Evolutionary conservation across 2,329 filamentous ascomycete genomes (phyloP).

Genomic region (Trichoderma sp.): DNA sequence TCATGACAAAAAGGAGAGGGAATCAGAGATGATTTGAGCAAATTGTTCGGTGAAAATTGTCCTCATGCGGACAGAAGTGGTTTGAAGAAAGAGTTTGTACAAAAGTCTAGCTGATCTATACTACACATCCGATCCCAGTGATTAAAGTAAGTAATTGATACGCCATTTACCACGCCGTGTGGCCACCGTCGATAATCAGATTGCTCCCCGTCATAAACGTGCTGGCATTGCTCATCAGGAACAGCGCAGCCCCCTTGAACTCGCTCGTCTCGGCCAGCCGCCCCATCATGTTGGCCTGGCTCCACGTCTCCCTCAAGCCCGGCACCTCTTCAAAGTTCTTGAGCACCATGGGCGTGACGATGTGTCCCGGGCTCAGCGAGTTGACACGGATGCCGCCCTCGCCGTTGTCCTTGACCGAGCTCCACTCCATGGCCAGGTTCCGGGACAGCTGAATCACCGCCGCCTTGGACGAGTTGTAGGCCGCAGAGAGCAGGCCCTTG

Average conservation of each 20-base stretch:
- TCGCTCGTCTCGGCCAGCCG: slow-evolving; percentile 68
- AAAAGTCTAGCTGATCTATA: no score
- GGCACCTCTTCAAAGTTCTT: slow-evolving; percentile 73
- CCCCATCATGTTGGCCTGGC: slow-evolving; percentile 81
- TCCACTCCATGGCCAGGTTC: slow-evolving; percentile 72
- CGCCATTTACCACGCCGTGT: slow-evolving; percentile 40
- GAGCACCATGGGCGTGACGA: slow-evolving; percentile 55
- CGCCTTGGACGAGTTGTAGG: slow-evolving; percentile 77
- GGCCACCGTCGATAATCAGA: slow-evolving; percentile 70
- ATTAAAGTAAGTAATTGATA: no score
- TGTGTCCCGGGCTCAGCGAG: slow-evolving; percentile 69
- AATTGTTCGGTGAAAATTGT: no score
- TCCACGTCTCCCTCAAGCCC: slow-evolving; percentile 68
- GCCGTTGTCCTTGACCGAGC: slow-evolving; percentile 42
- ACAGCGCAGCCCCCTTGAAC: slow-evolving; percentile 71
- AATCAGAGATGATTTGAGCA: no score
- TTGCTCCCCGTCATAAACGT: slow-evolving; percentile 76
- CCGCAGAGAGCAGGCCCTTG: slow-evolving; percentile 41
- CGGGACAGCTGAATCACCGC: slow-evolving; percentile 71
- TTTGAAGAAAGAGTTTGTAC: no score
- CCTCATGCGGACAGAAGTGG: no score
- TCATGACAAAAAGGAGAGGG: no score
- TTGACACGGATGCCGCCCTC: slow-evolving; percentile 74
- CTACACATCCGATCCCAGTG: no score
- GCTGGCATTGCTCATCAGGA: slow-evolving; percentile 72